Evolutionary conservation across 2,329 filamentous ascomycete genomes (phyloP).

Genomic region (Diaporthe vaccinii): DNA sequence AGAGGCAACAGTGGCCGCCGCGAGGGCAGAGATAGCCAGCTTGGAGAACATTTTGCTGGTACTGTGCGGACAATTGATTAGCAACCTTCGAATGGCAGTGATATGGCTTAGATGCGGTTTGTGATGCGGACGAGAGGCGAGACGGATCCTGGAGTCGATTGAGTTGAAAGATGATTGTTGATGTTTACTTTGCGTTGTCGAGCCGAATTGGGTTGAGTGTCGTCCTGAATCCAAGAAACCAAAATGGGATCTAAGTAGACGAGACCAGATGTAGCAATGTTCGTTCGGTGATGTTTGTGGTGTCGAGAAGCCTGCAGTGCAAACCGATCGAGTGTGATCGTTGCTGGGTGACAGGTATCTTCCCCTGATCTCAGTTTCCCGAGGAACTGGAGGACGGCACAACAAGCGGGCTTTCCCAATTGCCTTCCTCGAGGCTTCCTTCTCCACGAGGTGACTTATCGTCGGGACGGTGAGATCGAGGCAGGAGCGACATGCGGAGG

Average conservation of each 20-base stretch:
- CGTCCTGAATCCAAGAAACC: slow-evolving; percentile 12
- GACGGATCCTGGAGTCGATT: background rate
- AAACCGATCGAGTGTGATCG: background rate
- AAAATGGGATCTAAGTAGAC: slow-evolving; percentile 24
- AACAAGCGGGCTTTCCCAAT: background rate
- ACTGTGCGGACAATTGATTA: slow-evolving; percentile 44
- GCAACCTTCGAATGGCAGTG: slow-evolving; percentile 1
- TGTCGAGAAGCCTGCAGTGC: slow-evolving; percentile 24
- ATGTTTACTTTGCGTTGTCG: slow-evolving; percentile 33
- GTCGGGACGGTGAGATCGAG: background rate
- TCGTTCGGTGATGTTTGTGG: slow-evolving; percentile 33
- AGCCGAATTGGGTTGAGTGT: slow-evolving; percentile 28
- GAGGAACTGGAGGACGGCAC: background rate
- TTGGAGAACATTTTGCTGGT: slow-evolving; percentile 59
- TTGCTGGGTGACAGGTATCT: slow-evolving; percentile 6
- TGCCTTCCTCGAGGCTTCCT: slow-evolving; percentile 10
- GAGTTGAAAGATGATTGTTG: slow-evolving; percentile 36
- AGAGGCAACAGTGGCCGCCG: slow-evolving; percentile 54
- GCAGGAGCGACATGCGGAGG: background rate
- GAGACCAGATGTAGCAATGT: slow-evolving; percentile 32
- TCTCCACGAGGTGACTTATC: background rate
- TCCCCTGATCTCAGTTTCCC: background rate
- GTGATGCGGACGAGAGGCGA: slow-evolving; percentile 2
- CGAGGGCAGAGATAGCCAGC: slow-evolving; percentile 57
- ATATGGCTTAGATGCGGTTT: background rate